These are phyloP conservation scores for Blastocystis sp. DNA, from an alignment of 352 stramenopile species.

Conservation along the genomic window DNA sequence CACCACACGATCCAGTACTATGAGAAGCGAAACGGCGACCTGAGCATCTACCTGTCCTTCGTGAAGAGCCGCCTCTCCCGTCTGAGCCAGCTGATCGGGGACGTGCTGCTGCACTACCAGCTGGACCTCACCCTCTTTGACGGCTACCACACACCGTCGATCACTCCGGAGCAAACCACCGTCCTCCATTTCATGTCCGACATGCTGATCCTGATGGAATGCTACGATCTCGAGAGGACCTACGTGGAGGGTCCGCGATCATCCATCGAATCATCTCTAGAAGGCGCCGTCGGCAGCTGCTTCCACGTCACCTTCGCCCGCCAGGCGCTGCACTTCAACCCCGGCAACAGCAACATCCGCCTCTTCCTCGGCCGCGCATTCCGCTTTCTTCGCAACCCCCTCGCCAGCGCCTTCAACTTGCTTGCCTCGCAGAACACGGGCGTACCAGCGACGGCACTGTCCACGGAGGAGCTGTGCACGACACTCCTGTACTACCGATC, in stretches of 20 bases:
- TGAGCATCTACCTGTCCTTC: neutral
- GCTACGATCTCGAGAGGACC: neutral
- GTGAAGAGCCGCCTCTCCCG: neutral
- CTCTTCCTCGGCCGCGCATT: constrained; percentile 12
- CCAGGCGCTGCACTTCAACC: constrained; percentile 12
- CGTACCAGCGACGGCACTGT: neutral
- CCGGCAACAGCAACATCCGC: neutral
- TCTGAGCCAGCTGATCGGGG: neutral
- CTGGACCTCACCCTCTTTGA: constrained; percentile 4
- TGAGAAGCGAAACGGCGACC: neutral
- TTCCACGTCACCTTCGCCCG: neutral
- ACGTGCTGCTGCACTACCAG: neutral
- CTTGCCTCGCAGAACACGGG: neutral
- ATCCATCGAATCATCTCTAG: neutral
- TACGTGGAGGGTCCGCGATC: neutral
- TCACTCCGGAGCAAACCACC: neutral
- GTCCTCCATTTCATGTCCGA: neutral
- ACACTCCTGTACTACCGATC: constrained; percentile 22
- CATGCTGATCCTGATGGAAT: constrained; percentile 25
- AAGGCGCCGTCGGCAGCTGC: neutral
- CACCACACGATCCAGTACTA: constrained; percentile 14
- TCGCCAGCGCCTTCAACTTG: constrained; percentile 8
- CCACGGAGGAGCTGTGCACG: neutral
- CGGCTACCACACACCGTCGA: neutral
- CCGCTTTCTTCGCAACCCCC: constrained; percentile 11